A percentile compares a stretch with the other conserved stretches of the same genome.
phyloP scores from a whole-genome alignment of 2,329 filamentous ascomycete species.

The Alternaria viburni region DNA sequence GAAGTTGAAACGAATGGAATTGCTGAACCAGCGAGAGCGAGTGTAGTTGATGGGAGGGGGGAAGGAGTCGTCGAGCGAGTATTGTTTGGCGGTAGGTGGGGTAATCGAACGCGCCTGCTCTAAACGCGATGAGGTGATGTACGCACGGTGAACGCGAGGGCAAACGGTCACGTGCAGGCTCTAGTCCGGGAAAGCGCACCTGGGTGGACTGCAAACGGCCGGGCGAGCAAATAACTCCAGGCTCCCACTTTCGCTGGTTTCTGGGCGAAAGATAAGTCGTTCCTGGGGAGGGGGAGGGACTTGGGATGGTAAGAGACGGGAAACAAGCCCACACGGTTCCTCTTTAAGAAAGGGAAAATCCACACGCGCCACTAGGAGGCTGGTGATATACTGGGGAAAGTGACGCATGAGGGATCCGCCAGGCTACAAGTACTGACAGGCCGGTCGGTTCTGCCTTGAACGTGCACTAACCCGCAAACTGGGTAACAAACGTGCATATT shows the following conservation, averaged over 20 bases:
- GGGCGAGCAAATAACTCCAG: not conserved
- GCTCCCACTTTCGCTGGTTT: not conserved
- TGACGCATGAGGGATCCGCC: conserved; percentile 30
- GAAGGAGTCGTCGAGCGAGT: not conserved
- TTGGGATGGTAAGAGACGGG: not conserved
- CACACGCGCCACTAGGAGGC: conserved; percentile 8
- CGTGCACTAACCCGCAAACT: conserved; percentile 27
- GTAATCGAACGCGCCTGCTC: not conserved
- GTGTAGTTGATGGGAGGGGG: not conserved
- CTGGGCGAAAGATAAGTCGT: not conserved
- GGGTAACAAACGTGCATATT: conserved; percentile 30
- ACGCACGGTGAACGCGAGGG: not conserved
- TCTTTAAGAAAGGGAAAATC: conserved; percentile 6
- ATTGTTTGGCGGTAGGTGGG: not conserved
- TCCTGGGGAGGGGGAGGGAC: not conserved
- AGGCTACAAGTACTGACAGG: conserved; percentile 35
- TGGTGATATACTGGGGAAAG: conserved; percentile 9
- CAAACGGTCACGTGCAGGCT: not conserved
- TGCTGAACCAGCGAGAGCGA: not conserved
- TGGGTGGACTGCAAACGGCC: not conserved
- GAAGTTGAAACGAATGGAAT: not conserved
- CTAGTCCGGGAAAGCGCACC: not conserved
- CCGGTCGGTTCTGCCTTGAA: conserved; percentile 25
- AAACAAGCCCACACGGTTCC: not conserved
- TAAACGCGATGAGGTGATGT: not conserved